phyloP scores from a whole-genome alignment of 345 rosid species.

The Pistacia integerrima region DNA sequence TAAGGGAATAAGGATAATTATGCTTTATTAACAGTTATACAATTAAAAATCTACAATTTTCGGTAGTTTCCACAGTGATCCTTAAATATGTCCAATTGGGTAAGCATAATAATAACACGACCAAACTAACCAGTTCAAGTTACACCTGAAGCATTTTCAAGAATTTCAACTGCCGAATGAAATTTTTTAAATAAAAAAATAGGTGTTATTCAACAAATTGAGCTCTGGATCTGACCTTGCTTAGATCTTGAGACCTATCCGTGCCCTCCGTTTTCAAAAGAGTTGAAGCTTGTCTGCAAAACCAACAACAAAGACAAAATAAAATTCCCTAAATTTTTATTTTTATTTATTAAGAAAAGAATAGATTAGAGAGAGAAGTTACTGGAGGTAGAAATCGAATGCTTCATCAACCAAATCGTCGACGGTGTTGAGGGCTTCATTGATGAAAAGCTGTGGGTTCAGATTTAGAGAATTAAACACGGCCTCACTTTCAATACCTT shows the following conservation, averaged over 20 bases:
- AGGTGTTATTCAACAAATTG: background rate
- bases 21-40: background rate
- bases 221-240: conserved; percentile 37
- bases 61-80: background rate
- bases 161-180: background rate
- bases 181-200: background rate
- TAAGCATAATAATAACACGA: too few relatives aligned
- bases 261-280: conserved; percentile 45
- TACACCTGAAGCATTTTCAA: background rate
- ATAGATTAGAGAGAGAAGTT: conserved; percentile 2
- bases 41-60: background rate
- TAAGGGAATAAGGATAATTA: background rate
- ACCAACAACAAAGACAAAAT: background rate
- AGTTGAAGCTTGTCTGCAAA: conserved; percentile 60
- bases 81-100: background rate
- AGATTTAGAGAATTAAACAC: conserved; percentile 62
- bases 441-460: conserved; percentile 74
- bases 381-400: conserved; percentile 62
- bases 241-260: conserved; percentile 50
- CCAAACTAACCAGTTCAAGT: background rate
- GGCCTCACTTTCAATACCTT: conserved; percentile 65
- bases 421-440: conserved; percentile 68
- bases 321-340: background rate
- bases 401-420: conserved; percentile 67
- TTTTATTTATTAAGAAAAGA: too few relatives aligned